phyloP scores from a whole-genome alignment of 495 filamentous ascomycete species.

The Aspergillus haitiensis region DNA sequence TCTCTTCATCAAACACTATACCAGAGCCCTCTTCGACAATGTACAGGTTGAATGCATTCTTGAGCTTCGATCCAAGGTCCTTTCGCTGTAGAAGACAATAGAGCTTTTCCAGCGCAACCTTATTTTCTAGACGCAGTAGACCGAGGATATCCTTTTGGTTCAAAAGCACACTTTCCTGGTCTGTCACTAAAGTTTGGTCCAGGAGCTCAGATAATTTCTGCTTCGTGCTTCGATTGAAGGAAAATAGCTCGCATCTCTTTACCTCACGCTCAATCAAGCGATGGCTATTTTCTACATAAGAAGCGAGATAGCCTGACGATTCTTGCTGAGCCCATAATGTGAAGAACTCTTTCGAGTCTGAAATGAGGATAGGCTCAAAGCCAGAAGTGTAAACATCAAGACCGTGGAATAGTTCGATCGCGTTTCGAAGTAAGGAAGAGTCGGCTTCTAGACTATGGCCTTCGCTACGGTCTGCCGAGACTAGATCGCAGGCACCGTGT shows the following conservation, averaged over 20 bases:
- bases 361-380: slow-evolving; percentile 78
- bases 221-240: slow-evolving; percentile 78
- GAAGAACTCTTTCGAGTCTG: slow-evolving; percentile 64
- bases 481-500: slow-evolving; percentile 70
- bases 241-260: slow-evolving; percentile 70
- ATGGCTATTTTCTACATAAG: slow-evolving; percentile 68
- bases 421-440: slow-evolving; percentile 62
- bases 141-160: slow-evolving; percentile 61
- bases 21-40: slow-evolving; percentile 71
- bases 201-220: slow-evolving; percentile 68
- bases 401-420: slow-evolving; percentile 76
- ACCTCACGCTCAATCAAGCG: slow-evolving; percentile 68
- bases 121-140: slow-evolving; percentile 65
- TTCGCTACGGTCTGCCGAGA: slow-evolving; percentile 68
- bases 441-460: slow-evolving; percentile 37
- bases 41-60: slow-evolving; percentile 70
- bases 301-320: slow-evolving; percentile 58
- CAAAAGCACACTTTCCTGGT: slow-evolving; percentile 62
- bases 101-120: slow-evolving; percentile 67
- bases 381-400: slow-evolving; percentile 71
- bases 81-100: slow-evolving; percentile 71
- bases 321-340: slow-evolving; percentile 62
- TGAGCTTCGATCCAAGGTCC: slow-evolving; percentile 63
- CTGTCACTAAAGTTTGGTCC: slow-evolving; percentile 63
- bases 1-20: slow-evolving; percentile 77